Percentiles rank a stretch among this genome's conserved stretches.
Conservation (phyloP, 208 protist genomes). For the Acanthamoeba quina region DNA sequence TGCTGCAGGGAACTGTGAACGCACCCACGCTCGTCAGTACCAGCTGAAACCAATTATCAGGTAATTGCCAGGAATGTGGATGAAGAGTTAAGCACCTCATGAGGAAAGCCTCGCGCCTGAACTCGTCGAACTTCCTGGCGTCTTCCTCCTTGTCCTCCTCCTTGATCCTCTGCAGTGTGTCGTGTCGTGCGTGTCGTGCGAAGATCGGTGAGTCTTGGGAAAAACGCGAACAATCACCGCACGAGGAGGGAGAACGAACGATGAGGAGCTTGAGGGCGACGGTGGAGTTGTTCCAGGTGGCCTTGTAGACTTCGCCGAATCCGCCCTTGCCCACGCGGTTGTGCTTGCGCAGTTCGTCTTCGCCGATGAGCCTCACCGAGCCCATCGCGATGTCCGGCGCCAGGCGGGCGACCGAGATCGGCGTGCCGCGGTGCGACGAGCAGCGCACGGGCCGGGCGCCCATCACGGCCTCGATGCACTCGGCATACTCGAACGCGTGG, state of each 20-base stretch:
- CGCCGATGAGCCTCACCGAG: neutral
- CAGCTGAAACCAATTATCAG: no score
- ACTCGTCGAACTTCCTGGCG: slow-evolving; percentile 30
- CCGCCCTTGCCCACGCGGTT: slow-evolving; percentile 31
- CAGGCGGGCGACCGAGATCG: neutral
- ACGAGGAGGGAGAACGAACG: neutral
- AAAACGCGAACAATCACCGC: neutral
- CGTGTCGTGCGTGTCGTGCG: no score
- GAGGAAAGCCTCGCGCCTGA: neutral
- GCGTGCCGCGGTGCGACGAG: neutral
- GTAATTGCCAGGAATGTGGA: neutral
- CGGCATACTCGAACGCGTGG: slow-evolving; percentile 5
- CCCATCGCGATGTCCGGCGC: slow-evolving; percentile 43
- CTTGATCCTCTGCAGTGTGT: neutral
- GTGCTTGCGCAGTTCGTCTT: slow-evolving; percentile 39
- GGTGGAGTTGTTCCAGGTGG: slow-evolving; percentile 43
- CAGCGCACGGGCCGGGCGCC: slow-evolving; percentile 10
- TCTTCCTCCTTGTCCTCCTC: slow-evolving; percentile 25
- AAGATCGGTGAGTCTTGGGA: no score
- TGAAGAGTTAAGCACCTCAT: neutral
- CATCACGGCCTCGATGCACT: slow-evolving; percentile 33
- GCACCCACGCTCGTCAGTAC: neutral
- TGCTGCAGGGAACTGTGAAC: slow-evolving; percentile 69
- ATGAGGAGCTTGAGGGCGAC: slow-evolving; percentile 51
- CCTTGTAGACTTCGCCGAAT: slow-evolving; percentile 64